A percentile compares a stretch with the other conserved stretches of the same genome.
These are phyloP conservation scores for Cordyceps fumosorosea DNA, from an alignment of 2,329 filamentous ascomycete species.

Conservation along the genomic window DNA sequence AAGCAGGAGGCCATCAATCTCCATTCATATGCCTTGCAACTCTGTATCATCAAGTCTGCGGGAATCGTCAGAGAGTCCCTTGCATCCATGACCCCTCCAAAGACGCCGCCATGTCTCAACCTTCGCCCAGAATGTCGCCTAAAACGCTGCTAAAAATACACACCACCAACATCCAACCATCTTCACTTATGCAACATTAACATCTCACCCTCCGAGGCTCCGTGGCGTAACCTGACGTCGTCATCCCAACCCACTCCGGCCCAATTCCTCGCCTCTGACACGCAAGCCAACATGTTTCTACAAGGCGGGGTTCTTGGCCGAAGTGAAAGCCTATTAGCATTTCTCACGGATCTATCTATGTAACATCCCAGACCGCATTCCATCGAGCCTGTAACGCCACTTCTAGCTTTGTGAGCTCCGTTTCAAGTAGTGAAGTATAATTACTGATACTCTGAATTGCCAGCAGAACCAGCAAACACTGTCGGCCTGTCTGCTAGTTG, in stretches of 20 bases:
- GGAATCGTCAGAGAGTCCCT: background rate
- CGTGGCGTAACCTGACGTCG: slow-evolving; percentile 6
- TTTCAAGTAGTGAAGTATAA: no score
- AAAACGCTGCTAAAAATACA: slow-evolving; percentile 9
- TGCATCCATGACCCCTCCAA: background rate
- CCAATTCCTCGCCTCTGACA: slow-evolving; percentile 1
- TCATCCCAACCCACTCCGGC: slow-evolving; percentile 6
- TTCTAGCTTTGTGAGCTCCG: no score
- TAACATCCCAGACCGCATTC: background rate
- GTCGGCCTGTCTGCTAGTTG: no score
- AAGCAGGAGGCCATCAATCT: background rate
- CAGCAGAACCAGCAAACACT: no score
- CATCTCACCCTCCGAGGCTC: background rate
- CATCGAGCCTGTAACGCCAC: background rate
- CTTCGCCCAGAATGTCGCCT: background rate
- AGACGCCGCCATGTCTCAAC: background rate
- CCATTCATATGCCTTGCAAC: background rate
- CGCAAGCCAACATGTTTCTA: slow-evolving; percentile 1
- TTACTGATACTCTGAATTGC: no score
- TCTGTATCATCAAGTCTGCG: no score
- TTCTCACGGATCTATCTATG: background rate
- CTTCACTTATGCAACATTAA: background rate
- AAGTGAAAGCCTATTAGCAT: background rate
- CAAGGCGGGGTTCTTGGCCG: background rate
- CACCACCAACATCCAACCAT: background rate